Base-by-base conservation (phyloP, 2,329 filamentous ascomycete genomes). In the Penicillium hordei region DNA sequence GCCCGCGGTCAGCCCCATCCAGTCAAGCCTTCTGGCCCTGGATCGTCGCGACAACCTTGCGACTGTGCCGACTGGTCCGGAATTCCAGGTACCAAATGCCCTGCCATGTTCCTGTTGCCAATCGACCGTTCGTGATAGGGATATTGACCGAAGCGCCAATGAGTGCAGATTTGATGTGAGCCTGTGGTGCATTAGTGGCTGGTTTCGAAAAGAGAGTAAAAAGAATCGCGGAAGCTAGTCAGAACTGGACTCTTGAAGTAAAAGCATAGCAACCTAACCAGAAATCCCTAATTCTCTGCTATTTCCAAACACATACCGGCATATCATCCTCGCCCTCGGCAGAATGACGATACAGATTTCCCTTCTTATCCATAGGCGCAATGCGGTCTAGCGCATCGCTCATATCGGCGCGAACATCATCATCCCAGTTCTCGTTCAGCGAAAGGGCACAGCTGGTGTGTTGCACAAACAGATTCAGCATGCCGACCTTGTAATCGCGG, bases 51-150 rank as follows among this genome's bases (percentile, higher is more conserved):
- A 99, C 88, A 13, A 97, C 84, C 72, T 86, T 89, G 69, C 94
- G 84, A 62, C 85, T 81, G 76, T 97, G 93, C 76, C 86, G 91
- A 65, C 80, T 80, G 3, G 80, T 83, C 56, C 93, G 83, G 73
- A 97, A 97, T 76, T 97, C 94, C 63, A 97, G 78, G 75, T 95
- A 96, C 90, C 91, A 97, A 59, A 97, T 93, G 0, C 94, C 86
- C 63, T 81, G 78, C 79, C 79, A 82, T 17, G 85, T 88, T 1
- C 86, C 86, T 17, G 82, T 85, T 10, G 79, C 87, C 72, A 97
- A 75, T 66, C 84, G 87, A 39, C 94, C 94, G 70, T 97, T 87
- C 59, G 85, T 89, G 73, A 99, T 97, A 1, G 94, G 94, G 58
- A 99, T 89, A 6, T 88, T 93, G 3, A 97, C 86, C 66, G 89